phyloP scores from a whole-genome alignment of 805 yeast genomes.

The Brettanomyces sp. region DNA sequence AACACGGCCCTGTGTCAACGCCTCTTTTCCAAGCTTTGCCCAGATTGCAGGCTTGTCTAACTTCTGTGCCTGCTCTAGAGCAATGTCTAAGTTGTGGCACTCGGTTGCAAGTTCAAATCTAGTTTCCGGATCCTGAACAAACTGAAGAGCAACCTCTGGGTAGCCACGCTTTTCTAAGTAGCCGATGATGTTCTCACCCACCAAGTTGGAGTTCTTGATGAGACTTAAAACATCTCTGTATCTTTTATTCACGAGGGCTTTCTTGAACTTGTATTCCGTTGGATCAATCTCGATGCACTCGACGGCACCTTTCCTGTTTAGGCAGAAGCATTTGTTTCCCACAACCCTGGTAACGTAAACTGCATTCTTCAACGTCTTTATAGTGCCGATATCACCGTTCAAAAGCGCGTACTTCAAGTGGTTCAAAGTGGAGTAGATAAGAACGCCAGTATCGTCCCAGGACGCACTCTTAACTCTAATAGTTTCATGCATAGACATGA shows the following conservation, averaged over 20 bases:
- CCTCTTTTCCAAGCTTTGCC: conserved; percentile 79
- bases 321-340: conserved; percentile 66
- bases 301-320: conserved; percentile 79
- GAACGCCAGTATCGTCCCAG: conserved; percentile 91
- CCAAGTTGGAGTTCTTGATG: conserved; percentile 80
- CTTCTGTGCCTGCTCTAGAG: conserved; percentile 78
- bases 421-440: conserved; percentile 87
- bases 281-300: conserved; percentile 80
- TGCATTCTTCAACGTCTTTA: conserved; percentile 85
- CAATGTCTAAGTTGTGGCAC: conserved; percentile 80
- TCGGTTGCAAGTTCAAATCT: conserved; percentile 93
- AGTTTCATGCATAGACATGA: conserved; percentile 89
- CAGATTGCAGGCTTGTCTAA: conserved; percentile 50
- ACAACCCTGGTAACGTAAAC: conserved; percentile 67
- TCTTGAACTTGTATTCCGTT: conserved; percentile 93
- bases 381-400: conserved; percentile 93
- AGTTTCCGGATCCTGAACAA: conserved; percentile 93
- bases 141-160: conserved; percentile 95
- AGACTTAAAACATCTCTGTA: conserved; percentile 86
- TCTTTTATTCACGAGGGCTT: conserved; percentile 81
- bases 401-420: conserved; percentile 89
- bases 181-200: conserved; percentile 94
- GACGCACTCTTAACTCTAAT: conserved; percentile 94
- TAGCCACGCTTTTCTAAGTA: conserved; percentile 91
- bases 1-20: conserved; percentile 81